Percentiles rank a stretch among this genome's conserved stretches.
phyloP scores from a whole-genome alignment of 2,329 filamentous ascomycete species.

The Aspergillus sp. region DNA sequence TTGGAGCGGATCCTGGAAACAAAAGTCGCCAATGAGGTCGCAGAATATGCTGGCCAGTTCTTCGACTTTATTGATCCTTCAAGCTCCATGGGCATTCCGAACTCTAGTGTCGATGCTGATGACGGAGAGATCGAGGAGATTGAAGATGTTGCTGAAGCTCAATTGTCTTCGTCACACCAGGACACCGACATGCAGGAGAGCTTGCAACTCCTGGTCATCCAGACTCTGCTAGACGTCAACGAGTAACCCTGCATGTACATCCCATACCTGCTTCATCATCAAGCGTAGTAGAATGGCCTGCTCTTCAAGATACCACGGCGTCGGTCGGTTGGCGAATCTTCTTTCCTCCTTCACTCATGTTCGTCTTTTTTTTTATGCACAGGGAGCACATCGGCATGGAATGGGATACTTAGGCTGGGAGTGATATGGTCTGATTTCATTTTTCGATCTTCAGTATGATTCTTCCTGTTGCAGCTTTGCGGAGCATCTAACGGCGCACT shows the following conservation, averaged over 20 bases:
- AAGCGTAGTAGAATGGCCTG: background rate
- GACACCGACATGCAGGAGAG: constrained; percentile 3
- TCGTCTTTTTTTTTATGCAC: background rate
- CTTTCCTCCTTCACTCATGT: background rate
- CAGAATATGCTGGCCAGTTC: constrained; percentile 43
- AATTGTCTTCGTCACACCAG: background rate
- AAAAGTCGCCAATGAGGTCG: constrained; percentile 44
- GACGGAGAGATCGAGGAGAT: constrained; percentile 5
- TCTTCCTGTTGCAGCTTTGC: background rate
- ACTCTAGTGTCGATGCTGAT: background rate
- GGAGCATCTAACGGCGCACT: constrained; percentile 6
- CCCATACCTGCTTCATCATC: background rate
- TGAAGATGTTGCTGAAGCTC: constrained; percentile 9
- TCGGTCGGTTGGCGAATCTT: background rate
- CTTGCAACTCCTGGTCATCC: background rate
- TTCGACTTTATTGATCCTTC: constrained; percentile 30
- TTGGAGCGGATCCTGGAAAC: constrained; percentile 40
- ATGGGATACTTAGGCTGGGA: background rate
- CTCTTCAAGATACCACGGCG: constrained; percentile 2
- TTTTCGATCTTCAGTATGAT: background rate
- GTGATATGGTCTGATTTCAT: background rate
- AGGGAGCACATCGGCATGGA: background rate
- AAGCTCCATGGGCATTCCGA: background rate
- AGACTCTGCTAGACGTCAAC: background rate
- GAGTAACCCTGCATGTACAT: background rate